Conservation (phyloP, 345 rosid genomes). For the Brassica cretica region DNA sequence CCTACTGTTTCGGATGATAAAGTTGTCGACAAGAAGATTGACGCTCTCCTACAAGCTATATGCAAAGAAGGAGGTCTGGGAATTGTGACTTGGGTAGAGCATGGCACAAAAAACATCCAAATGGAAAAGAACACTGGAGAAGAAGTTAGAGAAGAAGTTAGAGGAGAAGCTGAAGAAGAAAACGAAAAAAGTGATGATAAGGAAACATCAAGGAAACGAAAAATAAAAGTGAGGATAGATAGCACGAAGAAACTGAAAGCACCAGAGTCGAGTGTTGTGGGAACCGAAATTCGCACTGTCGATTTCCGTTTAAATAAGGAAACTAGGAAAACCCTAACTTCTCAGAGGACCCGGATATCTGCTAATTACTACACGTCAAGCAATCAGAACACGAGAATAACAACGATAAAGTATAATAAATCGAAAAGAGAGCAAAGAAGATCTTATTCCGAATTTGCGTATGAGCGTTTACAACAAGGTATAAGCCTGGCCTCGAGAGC, state of each 20-base stretch:
- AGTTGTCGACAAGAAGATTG: not conserved
- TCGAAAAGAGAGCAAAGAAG: no score
- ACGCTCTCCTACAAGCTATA: not conserved
- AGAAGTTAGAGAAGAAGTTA: not conserved
- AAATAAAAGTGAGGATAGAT: not conserved
- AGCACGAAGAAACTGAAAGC: not conserved
- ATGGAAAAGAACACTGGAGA: not conserved
- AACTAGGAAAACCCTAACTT: no score
- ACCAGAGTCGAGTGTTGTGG: not conserved
- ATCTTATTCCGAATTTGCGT: no score
- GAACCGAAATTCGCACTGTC: no score
- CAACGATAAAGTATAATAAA: no score
- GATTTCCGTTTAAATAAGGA: no score
- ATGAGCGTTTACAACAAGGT: no score
- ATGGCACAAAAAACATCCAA: not conserved
- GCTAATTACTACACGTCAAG: no score
- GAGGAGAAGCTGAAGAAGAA: not conserved
- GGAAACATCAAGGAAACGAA: not conserved
- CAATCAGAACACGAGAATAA: no score
- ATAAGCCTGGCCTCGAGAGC: no score
- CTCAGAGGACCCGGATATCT: no score
- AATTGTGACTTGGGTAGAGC: not conserved
- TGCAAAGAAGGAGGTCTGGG: not conserved
- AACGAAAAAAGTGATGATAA: not conserved
- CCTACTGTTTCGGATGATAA: not conserved